A percentile compares a stretch with the other conserved stretches of the same genome.
These are phyloP conservation scores for Penicillium sclerotiorum DNA, from an alignment of 2,329 filamentous ascomycete species.

Conservation along the genomic window DNA sequence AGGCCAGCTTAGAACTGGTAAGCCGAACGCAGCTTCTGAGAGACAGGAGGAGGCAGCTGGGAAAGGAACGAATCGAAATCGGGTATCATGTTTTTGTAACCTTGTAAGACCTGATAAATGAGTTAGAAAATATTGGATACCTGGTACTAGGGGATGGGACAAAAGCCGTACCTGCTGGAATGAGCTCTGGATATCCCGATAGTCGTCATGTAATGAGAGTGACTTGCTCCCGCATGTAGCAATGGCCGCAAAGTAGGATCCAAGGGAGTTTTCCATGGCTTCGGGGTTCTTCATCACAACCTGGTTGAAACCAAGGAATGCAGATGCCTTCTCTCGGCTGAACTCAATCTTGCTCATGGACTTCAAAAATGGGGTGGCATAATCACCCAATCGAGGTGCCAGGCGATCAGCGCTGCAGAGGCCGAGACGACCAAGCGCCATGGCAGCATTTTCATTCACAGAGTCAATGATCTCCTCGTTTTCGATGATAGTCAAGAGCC, in stretches of 20 bases:
- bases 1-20: conserved; percentile 42
- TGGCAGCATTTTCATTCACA: conserved; percentile 90
- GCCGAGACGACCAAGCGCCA: conserved; percentile 85
- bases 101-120: conserved; percentile 43
- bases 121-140: not conserved
- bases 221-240: conserved; percentile 68
- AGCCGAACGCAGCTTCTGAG: conserved; percentile 45
- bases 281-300: conserved; percentile 84
- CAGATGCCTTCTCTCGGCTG: conserved; percentile 91
- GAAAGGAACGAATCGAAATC: conserved; percentile 50
- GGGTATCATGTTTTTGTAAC: conserved; percentile 52
- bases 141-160: not conserved
- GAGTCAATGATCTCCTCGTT: conserved; percentile 84
- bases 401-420: conserved; percentile 75
- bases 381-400: conserved; percentile 75
- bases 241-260: conserved; percentile 81
- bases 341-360: conserved; percentile 83
- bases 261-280: conserved; percentile 84
- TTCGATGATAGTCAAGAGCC: conserved; percentile 78
- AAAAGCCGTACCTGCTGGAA: conserved; percentile 70
- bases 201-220: conserved; percentile 60
- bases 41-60: conserved; percentile 42
- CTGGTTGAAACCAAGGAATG: conserved; percentile 85
- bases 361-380: conserved; percentile 78
- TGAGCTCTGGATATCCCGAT: conserved; percentile 64